Evolutionary conservation across 176 grass and related monocot species (phyloP).

Genomic region (Miscanthus lutarioriparius): DNA sequence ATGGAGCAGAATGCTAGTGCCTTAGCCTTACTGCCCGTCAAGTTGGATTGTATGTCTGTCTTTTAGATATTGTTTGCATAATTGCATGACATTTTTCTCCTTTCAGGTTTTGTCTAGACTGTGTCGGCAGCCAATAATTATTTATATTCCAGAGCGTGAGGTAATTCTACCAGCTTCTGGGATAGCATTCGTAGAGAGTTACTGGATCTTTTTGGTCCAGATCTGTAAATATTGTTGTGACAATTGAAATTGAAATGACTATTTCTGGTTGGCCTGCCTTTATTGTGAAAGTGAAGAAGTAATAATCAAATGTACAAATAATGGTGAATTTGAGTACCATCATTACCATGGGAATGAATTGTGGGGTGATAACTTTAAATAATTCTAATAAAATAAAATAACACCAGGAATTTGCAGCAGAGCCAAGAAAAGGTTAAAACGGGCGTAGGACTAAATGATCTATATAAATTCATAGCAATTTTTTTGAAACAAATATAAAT

Average conservation of each 20-base stretch:
- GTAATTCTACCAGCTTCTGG: constrained; percentile 40
- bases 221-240: constrained; percentile 5
- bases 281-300: background rate
- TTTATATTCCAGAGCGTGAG: constrained; percentile 93
- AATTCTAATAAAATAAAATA: background rate
- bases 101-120: constrained; percentile 82
- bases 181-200: background rate
- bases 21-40: background rate
- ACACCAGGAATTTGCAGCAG: background rate
- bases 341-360: background rate
- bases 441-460: background rate
- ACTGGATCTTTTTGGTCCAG: background rate
- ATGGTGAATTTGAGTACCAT: background rate
- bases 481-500: too few relatives aligned
- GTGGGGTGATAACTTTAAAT: constrained; percentile 1
- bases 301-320: constrained; percentile 4
- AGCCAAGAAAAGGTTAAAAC: background rate
- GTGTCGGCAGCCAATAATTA: constrained; percentile 76
- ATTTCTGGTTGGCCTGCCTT: constrained; percentile 4
- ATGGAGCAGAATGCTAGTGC: constrained; percentile 15
- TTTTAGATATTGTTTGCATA: constrained; percentile 17
- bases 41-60: constrained; percentile 25
- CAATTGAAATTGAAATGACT: background rate
- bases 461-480: background rate
- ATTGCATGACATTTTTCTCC: background rate